Evolutionary conservation across 2,329 filamentous ascomycete genomes (phyloP).

Genomic region (Pseudocercospora eumusae): DNA sequence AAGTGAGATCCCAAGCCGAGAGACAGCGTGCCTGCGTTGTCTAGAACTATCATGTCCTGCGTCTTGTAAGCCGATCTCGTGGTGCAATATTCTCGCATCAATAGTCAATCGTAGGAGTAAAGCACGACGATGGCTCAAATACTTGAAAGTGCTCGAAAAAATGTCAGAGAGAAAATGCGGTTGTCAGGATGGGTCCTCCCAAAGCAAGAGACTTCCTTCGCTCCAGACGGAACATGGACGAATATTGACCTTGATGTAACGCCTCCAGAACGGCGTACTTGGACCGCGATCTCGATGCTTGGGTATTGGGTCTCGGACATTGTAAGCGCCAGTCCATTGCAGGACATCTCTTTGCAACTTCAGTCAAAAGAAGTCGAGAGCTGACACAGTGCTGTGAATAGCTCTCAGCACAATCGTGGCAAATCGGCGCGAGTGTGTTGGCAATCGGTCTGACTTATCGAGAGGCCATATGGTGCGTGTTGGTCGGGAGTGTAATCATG

Average conservation of each 20-base stretch:
- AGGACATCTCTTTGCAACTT: not conserved
- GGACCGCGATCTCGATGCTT: slow-evolving; percentile 46
- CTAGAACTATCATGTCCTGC: too few species aligned
- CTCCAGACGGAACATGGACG: slow-evolving; percentile 42
- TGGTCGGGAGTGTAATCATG: slow-evolving; percentile 39
- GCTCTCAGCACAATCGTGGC: slow-evolving; percentile 43
- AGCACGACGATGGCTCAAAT: not conserved
- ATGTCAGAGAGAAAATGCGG: slow-evolving; percentile 40
- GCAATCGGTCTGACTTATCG: slow-evolving; percentile 49
- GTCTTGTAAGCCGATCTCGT: not conserved
- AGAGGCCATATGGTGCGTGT: slow-evolving; percentile 41
- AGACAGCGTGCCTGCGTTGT: too few species aligned
- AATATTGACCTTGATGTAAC: slow-evolving; percentile 52
- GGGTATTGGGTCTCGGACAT: slow-evolving; percentile 53
- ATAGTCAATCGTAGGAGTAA: not conserved
- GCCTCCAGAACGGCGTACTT: slow-evolving; percentile 49
- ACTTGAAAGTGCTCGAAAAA: slow-evolving; percentile 31
- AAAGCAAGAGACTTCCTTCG: slow-evolving; percentile 44
- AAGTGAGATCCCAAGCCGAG: not conserved
- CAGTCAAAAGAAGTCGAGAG: not conserved
- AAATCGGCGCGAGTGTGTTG: slow-evolving; percentile 49
- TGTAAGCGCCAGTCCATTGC: slow-evolving; percentile 40
- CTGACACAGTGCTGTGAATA: not conserved
- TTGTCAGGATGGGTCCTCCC: slow-evolving; percentile 47
- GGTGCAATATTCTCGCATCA: not conserved